A percentile compares a stretch with the other conserved stretches of the same genome.
These are phyloP conservation scores for Salix udensis DNA, from an alignment of 345 rosid genomes.

Conservation along the genomic window DNA sequence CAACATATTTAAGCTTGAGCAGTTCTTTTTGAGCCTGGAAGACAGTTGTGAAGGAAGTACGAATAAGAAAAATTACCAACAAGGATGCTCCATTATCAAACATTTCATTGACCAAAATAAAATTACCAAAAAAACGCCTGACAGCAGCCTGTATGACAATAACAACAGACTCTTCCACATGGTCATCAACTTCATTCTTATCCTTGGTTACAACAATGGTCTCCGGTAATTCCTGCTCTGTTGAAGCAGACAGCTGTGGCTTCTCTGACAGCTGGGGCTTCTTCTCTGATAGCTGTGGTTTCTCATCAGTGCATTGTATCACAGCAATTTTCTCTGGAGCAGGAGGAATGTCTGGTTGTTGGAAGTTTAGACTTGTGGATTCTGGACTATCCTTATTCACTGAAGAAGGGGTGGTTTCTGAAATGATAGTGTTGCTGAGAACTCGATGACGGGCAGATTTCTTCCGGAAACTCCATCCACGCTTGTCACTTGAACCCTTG, in stretches of 20 bases:
- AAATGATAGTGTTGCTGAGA: slow-evolving; percentile 47
- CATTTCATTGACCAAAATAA: not conserved
- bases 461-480: slow-evolving; percentile 70
- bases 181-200: slow-evolving; percentile 27
- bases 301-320: slow-evolving; percentile 38
- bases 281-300: slow-evolving; percentile 26
- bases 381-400: slow-evolving; percentile 40
- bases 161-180: slow-evolving; percentile 45
- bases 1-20: slow-evolving; percentile 57
- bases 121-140: slow-evolving; percentile 54
- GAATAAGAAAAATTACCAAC: not conserved
- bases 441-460: slow-evolving; percentile 62
- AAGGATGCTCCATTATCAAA: not conserved
- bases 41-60: slow-evolving; percentile 3
- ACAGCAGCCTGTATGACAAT: slow-evolving; percentile 55
- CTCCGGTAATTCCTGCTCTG: slow-evolving; percentile 29
- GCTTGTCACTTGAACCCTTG: slow-evolving; percentile 45
- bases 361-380: slow-evolving; percentile 33
- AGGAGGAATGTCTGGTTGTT: slow-evolving; percentile 26
- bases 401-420: slow-evolving; percentile 41
- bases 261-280: slow-evolving; percentile 22
- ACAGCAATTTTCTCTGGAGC: slow-evolving; percentile 34
- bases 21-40: slow-evolving; percentile 63
- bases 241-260: slow-evolving; percentile 26
- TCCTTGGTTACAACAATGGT: slow-evolving; percentile 18